Conservation (phyloP, 306 rosid genomes). For the Cucurbita ficifolia region DNA sequence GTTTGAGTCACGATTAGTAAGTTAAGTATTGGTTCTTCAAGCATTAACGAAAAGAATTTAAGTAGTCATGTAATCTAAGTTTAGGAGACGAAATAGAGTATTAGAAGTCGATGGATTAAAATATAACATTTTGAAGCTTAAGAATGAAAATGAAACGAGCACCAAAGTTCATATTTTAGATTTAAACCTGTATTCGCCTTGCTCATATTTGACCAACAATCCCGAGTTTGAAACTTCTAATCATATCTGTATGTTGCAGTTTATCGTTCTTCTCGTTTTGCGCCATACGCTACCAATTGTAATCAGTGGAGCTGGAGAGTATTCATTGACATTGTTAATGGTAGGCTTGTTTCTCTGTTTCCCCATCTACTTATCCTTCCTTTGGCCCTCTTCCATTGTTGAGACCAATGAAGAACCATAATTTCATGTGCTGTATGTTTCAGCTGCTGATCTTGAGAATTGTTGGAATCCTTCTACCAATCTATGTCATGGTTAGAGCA, state of each 20-base stretch:
- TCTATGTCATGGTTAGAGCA: slow-evolving; percentile 43
- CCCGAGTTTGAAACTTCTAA: background rate
- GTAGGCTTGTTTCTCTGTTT: slow-evolving; percentile 20
- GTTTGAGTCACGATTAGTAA: background rate
- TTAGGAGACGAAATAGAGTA: background rate
- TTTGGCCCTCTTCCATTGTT: background rate
- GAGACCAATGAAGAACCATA: background rate
- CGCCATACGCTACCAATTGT: slow-evolving; percentile 57
- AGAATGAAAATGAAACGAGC: background rate
- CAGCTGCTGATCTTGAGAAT: slow-evolving; percentile 48
- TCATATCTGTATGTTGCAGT: slow-evolving; percentile 31
- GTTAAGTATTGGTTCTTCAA: background rate
- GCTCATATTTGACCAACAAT: background rate
- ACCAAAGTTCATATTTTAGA: background rate
- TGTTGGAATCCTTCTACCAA: slow-evolving; percentile 45
- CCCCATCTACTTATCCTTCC: background rate
- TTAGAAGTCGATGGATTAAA: background rate
- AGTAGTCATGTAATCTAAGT: background rate
- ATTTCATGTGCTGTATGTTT: slow-evolving; percentile 7
- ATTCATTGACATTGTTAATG: slow-evolving; percentile 31
- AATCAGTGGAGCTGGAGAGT: slow-evolving; percentile 37
- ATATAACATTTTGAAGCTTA: background rate
- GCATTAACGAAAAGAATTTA: background rate
- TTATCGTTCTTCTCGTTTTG: slow-evolving; percentile 47
- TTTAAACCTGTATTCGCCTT: background rate